phyloP scores from a whole-genome alignment of 768 basidiomycete species.

The Pleurotus sapidus region DNA sequence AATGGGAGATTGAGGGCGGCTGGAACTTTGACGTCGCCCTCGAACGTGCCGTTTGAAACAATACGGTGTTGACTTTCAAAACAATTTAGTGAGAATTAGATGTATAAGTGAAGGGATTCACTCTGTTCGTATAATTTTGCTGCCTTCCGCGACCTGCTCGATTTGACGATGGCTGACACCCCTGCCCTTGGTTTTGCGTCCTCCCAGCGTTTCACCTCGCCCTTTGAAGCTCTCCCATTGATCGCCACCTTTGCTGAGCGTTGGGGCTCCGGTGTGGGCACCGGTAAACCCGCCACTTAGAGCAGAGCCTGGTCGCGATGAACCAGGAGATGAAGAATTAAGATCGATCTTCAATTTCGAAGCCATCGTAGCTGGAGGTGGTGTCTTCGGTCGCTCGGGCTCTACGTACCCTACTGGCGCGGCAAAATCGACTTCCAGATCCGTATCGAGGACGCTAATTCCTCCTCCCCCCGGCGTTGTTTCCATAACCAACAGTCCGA shows the following conservation, averaged over 20 bases:
- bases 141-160: constrained; percentile 74
- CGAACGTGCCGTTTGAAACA: constrained; percentile 77
- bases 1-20: constrained; percentile 88
- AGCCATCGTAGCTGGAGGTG: constrained; percentile 88
- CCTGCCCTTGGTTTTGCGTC: constrained; percentile 93
- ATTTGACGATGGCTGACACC: constrained; percentile 83
- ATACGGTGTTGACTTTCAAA: constrained; percentile 70
- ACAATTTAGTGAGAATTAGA: constrained; percentile 12
- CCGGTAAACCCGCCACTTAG: constrained; percentile 66
- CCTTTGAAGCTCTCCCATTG: constrained; percentile 97
- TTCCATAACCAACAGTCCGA: constrained; percentile 96
- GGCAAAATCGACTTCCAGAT: constrained; percentile 98
- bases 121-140: constrained; percentile 92
- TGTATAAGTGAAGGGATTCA: constrained; percentile 37
- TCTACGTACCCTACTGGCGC: constrained; percentile 93
- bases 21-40: constrained; percentile 76
- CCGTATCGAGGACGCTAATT: constrained; percentile 89
- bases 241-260: constrained; percentile 74
- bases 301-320: constrained; percentile 77
- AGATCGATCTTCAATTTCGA: constrained; percentile 95
- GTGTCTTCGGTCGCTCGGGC: constrained; percentile 82
- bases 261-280: constrained; percentile 39
- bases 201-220: constrained; percentile 85
- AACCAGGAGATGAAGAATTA: constrained; percentile 81
- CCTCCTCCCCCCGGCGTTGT: constrained; percentile 82